These are phyloP conservation scores for Claviceps sp. DNA, from an alignment of 2,329 filamentous ascomycete genomes.

Conservation along the genomic window DNA sequence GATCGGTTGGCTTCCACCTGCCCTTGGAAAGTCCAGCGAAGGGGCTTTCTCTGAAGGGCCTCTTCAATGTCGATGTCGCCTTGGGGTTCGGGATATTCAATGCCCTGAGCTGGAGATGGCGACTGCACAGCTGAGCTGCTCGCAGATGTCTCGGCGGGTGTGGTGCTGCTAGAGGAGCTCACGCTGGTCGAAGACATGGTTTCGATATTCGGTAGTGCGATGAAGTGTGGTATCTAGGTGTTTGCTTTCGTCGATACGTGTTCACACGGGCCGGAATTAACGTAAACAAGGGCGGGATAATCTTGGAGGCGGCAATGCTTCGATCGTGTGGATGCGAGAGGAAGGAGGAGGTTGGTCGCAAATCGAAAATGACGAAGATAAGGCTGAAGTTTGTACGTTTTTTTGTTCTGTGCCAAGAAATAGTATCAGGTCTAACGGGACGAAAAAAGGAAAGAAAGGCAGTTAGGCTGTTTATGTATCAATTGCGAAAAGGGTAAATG, in stretches of 20 bases:
- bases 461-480: neutral
- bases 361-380: no score
- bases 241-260: neutral
- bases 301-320: no score
- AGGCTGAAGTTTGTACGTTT: no score
- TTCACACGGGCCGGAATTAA: no score
- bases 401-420: no score
- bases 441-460: neutral
- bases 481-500: neutral
- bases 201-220: neutral
- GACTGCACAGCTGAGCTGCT: conserved; percentile 12
- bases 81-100: conserved; percentile 26
- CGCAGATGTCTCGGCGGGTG: neutral
- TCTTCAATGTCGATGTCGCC: conserved; percentile 27
- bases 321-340: neutral
- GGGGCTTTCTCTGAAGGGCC: conserved; percentile 29
- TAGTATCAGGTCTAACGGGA: no score
- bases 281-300: no score
- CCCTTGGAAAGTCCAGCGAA: conserved; percentile 27
- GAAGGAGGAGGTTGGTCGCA: no score
- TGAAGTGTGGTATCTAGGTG: neutral
- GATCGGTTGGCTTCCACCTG: conserved; percentile 20
- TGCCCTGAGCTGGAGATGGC: conserved; percentile 17
- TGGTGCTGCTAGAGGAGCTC: neutral
- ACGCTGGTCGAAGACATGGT: neutral